A percentile compares a stretch with the other conserved stretches of the same genome.
These are phyloP conservation scores for Plantago elongata DNA, from an alignment of 257 asterid genomes.

Conservation along the genomic window DNA sequence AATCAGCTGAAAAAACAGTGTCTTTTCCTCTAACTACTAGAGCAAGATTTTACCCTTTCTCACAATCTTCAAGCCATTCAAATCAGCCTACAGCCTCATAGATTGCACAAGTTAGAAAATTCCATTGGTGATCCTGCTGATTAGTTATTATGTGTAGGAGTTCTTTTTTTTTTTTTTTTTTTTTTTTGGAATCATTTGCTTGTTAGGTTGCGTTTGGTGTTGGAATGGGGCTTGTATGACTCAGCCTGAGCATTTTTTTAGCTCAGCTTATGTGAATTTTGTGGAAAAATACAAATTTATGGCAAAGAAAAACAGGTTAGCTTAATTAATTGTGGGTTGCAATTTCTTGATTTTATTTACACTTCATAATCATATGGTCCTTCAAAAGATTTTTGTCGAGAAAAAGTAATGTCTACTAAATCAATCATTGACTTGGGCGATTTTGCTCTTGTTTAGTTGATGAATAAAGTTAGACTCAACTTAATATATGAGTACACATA, in stretches of 20 bases:
- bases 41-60: slow-evolving; percentile 58
- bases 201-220: slow-evolving; percentile 13
- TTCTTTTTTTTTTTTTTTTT: background rate
- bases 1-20: slow-evolving; percentile 27
- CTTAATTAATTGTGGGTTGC: background rate
- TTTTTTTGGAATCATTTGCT: background rate
- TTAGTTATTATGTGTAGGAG: slow-evolving; percentile 19
- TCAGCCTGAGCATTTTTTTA: slow-evolving; percentile 31
- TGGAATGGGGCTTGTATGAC: slow-evolving; percentile 25
- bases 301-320: background rate
- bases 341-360: too few species aligned
- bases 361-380: too few species aligned
- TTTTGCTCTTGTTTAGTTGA: too few species aligned
- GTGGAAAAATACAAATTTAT: slow-evolving; percentile 23
- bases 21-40: slow-evolving; percentile 40
- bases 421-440: too few species aligned
- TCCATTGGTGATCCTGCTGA: slow-evolving; percentile 4
- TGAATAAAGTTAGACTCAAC: too few species aligned
- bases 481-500: too few species aligned
- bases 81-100: slow-evolving; percentile 54
- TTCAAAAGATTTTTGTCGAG: too few species aligned
- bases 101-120: background rate
- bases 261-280: slow-evolving; percentile 34
- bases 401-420: too few species aligned
- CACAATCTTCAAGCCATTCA: slow-evolving; percentile 31